Base-by-base conservation (phyloP, 768 basidiomycete species). In the Kwoniella europaea region DNA sequence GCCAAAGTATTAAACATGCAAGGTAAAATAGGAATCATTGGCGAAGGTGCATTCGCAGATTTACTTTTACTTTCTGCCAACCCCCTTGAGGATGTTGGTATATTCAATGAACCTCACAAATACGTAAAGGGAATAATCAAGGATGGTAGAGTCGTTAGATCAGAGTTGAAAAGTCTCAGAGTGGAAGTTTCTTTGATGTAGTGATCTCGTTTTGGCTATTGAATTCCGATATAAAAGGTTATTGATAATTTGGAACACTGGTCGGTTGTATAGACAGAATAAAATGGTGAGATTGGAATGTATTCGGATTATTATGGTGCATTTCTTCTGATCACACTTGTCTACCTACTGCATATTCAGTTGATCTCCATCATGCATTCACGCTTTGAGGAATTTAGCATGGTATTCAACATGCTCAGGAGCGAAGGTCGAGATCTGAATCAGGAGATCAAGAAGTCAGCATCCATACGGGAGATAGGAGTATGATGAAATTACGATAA, bases 321-420 rank as follows among this genome's bases (percentile, higher is more conserved):
- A 27, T 24, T 29, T 59, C 57, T n/a, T 59, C 57, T 50, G 12
- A 18, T 35, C 24, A 55, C 22, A 10, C 3, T 22, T 55, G 22
- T 3, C 20, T 12, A 22, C 35, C 13, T 13, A n/a, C 35, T 60
- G 12, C 4, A 18, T 60, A 3, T 41, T 22, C 13, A 15, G 18
- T 10, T 10, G 27, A 60, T 35, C 10, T 35, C 6, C 22, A 43
- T 50, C 20, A 52, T 20, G 7, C 16, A 6, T 54, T 42, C 66
- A 92, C 20, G 90, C 90, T 79, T 92, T 93, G 73, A 98, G 86
- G 84, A 91, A 91, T 79, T 91, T 90, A 27, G 93, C 92, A 73
- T 98, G 95, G 86, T 91, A 98, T 63, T 90, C 90, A 73, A 98
- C 87, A 78, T 99, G 96, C 75, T 94, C 94, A 12, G 90, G 86